Evolutionary conservation across 345 rosid species (phyloP), one percentile per base, ranked within the genome.

Genomic region (Dimocarpus longan): DNA sequence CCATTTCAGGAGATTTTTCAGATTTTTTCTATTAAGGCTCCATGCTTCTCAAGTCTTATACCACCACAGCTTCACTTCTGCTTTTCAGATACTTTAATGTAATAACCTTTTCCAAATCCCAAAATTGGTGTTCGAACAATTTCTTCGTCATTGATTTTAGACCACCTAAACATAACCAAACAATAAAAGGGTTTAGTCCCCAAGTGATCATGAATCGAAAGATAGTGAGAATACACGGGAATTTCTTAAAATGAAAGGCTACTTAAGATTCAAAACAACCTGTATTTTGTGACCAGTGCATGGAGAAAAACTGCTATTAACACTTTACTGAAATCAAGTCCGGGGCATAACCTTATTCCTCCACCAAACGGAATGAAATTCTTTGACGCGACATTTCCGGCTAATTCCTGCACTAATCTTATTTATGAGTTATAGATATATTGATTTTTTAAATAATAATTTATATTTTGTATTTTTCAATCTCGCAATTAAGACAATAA

Each of bases 281-380:
- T 78, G 69, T 68, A 78, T n/a, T 78, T 78, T 37, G 84, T 52
- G 42, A 70, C 81, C 40, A 74, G 42, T 16, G 63, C 78, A 28
- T 78, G 79, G 4, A 82, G 79, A 69, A 82, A 82, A 6, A 74
- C 73, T 0, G 84, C 72, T 71, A 74, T 70, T 8, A 82, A 69
- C 32, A 42, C 81, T 26, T 43, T 74, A 48, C 84, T 82, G 81
- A 77, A 78, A 56, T 78, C 81, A 18, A 75, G 76, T 70, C 84
- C 84, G 0, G 79, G 75, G 64, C 81, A 82, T 26, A 57, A 56
- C 10, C 84, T 78, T 78, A 69, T 64, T 70, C 84, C 84, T 3
- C 81, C 81, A 5, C 81, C 84, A 28, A 82, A 70, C 5, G 81
- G 73, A 16, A 78, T 69, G 64, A 74, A 82, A 70, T 74, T 42